These are phyloP conservation scores for Vicia villosa DNA, from an alignment of 306 rosid genomes.

Conservation along the genomic window DNA sequence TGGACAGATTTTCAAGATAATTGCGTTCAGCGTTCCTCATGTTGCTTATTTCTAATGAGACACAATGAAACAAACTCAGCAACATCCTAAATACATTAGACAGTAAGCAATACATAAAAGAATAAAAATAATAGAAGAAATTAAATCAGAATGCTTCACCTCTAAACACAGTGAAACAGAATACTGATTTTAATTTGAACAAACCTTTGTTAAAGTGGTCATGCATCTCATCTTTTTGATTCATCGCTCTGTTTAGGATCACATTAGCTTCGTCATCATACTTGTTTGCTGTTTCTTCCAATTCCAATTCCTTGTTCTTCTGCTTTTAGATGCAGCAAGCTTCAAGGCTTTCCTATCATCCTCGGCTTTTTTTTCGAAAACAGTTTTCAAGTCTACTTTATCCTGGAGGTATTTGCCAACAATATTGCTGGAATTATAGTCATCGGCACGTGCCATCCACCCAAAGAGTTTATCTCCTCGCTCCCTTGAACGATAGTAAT, in stretches of 20 bases:
- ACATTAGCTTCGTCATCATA: constrained; percentile 40
- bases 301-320: constrained; percentile 48
- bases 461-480: constrained; percentile 57
- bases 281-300: constrained; percentile 43
- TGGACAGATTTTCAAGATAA: constrained; percentile 38
- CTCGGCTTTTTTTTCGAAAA: constrained; percentile 48
- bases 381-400: constrained; percentile 46
- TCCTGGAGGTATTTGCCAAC: constrained; percentile 41
- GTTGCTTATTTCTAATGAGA: constrained; percentile 48
- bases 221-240: too few relatives aligned
- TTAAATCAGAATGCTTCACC: constrained; percentile 4
- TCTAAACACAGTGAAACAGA: neutral
- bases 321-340: constrained; percentile 54
- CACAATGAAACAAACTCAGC: constrained; percentile 32
- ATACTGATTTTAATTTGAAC: constrained; percentile 3
- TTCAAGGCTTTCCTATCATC: constrained; percentile 38
- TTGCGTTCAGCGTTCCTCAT: constrained; percentile 44
- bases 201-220: constrained; percentile 54
- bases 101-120: neutral
- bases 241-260: constrained; percentile 45
- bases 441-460: too few relatives aligned
- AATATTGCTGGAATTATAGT: constrained; percentile 18
- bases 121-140: constrained; percentile 17
- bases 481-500: constrained; percentile 24
- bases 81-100: neutral